These are phyloP conservation scores for Penicillium samsonianum DNA, from an alignment of 495 filamentous ascomycete genomes.

Conservation along the genomic window DNA sequence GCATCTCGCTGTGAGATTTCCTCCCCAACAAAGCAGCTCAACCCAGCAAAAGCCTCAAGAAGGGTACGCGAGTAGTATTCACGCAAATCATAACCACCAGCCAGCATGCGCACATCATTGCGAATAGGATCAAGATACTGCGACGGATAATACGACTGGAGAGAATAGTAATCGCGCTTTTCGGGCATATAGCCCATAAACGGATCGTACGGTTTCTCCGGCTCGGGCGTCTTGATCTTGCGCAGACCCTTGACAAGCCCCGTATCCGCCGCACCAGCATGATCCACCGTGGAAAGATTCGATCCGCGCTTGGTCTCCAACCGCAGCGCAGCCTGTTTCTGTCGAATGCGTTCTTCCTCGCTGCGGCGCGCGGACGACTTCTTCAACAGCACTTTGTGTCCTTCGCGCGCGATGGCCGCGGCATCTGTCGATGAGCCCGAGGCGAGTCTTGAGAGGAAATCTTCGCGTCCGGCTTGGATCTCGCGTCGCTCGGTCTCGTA, in stretches of 20 bases:
- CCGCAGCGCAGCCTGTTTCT: conserved; percentile 47
- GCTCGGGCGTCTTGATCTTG: conserved; percentile 57
- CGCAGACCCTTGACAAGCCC: conserved; percentile 74
- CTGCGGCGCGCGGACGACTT: conserved; percentile 58
- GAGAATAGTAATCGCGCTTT: conserved; percentile 64
- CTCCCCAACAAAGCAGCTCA: conserved; percentile 81
- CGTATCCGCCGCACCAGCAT: conserved; percentile 34
- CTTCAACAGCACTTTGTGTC: conserved; percentile 68
- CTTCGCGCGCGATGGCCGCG: conserved; percentile 52
- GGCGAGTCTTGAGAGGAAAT: conserved; percentile 56
- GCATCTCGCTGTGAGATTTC: conserved; percentile 58
- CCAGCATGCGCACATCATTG: conserved; percentile 59
- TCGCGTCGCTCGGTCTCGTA: conserved; percentile 65
- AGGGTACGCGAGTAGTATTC: conserved; percentile 81
- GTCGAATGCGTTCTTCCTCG: conserved; percentile 50
- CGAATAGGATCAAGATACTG: conserved; percentile 63
- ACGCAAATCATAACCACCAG: conserved; percentile 77
- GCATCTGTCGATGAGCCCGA: conserved; percentile 49
- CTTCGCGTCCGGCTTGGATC: conserved; percentile 59
- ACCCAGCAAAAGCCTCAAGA: conserved; percentile 85
- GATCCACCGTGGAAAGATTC: conserved; percentile 24
- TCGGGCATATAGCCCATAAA: conserved; percentile 72
- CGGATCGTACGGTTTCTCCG: conserved; percentile 83
- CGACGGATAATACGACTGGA: conserved; percentile 66
- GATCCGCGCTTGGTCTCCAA: conserved; percentile 38